Base-by-base conservation (phyloP, 2,329 filamentous ascomycete genomes). In the Phaeosphaeria sp. region DNA sequence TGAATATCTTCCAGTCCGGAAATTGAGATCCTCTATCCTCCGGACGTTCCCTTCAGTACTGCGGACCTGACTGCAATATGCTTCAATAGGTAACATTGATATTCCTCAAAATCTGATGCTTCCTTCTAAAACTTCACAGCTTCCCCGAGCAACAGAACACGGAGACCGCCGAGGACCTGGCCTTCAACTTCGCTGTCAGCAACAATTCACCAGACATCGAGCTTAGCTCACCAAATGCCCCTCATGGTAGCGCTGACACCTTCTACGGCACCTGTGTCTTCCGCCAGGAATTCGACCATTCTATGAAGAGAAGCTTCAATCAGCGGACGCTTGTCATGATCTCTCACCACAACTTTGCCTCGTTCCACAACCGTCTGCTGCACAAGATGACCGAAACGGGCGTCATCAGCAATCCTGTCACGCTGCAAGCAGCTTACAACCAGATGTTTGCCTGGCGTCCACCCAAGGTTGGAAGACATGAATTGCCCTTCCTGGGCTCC, bases 171-270 rank as follows among this genome's bases (percentile, higher is more conserved):
- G 73, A 76, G 46, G 77, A 79, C 57, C 61, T 79, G 11, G 61
- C 67, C 6, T 80, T 79, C 66, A 74, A 77, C 57, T 80, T 79
- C 59, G 72, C 74, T 49, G 71, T 79, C 43, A 69, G 65, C 51
- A 79, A 80, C 61, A 75, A 77, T 60, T 79, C 77, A 8, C 88
- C 88, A 3, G 87, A 90, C 59, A 86, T 91, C 45, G 85, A 61
- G 25, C 64, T 79, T 9, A 71, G 56, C 49, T 78, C 77, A 15
- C 76, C 77, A 17, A 72, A 73, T 46, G 59, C 74, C 17, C 77
- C 77, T n/a, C 65, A 79, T 64, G 77, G 77, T 27, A 79, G 75
- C 55, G 57, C 74, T 11, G 71, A 64, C 45, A 67, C 67, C 17
- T 71, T 80, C 54, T 74, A 76, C 53, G 77, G 67, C 25, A 72